phyloP scores from a whole-genome alignment of 495 filamentous ascomycete species.

The Talaromyces borbonicus region DNA sequence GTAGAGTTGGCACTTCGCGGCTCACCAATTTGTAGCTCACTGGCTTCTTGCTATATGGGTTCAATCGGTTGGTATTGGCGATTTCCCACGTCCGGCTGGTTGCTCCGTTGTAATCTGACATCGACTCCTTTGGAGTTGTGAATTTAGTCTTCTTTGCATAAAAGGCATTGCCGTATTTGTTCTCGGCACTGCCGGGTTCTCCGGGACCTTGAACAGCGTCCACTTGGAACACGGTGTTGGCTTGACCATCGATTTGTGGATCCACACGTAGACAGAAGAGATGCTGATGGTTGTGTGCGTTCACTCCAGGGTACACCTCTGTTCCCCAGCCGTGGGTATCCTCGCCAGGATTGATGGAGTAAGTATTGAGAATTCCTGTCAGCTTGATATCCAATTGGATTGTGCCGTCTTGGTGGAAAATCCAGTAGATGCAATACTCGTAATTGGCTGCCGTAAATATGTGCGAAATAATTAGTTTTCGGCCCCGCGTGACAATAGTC shows the following conservation, averaged over 20 bases:
- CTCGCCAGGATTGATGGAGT: constrained; percentile 73
- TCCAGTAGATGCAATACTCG: constrained; percentile 92
- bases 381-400: constrained; percentile 93
- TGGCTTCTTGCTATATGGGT: constrained; percentile 78
- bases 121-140: constrained; percentile 57
- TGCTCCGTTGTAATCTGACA: constrained; percentile 71
- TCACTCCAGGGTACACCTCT: constrained; percentile 82
- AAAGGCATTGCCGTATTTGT: constrained; percentile 91
- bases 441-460: constrained; percentile 97
- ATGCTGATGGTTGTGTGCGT: constrained; percentile 82
- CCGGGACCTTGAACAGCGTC: constrained; percentile 59
- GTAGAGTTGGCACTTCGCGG: constrained; percentile 64
- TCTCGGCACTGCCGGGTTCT: constrained; percentile 69
- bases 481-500: constrained; percentile 73
- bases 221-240: constrained; percentile 78
- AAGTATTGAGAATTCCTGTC: constrained; percentile 92
- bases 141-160: constrained; percentile 82
- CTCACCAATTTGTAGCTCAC: constrained; percentile 89
- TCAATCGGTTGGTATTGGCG: constrained; percentile 71
- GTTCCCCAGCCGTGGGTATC: constrained; percentile 87
- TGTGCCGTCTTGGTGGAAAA: constrained; percentile 89
- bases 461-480: constrained; percentile 83
- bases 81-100: constrained; percentile 89
- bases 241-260: constrained; percentile 77
- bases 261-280: constrained; percentile 89